Conservation (phyloP, 2,329 filamentous ascomycete genomes). For the Colletotrichum costaricense region DNA sequence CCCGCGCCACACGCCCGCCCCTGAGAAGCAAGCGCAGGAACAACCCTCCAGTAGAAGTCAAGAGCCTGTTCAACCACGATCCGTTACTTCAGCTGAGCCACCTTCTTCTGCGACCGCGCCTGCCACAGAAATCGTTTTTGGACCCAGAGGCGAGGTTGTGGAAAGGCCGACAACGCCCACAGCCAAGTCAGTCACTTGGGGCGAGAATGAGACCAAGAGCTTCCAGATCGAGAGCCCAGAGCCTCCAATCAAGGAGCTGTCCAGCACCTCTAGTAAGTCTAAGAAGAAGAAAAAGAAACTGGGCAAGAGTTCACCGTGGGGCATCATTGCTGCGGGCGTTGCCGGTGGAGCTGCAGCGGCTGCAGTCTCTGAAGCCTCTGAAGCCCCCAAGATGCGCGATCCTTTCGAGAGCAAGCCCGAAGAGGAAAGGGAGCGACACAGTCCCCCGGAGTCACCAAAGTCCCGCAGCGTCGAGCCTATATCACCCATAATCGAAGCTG, state of each 20-base stretch:
- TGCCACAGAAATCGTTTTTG: constrained; percentile 50
- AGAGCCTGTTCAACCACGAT: constrained; percentile 13
- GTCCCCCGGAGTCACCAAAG: constrained; percentile 36
- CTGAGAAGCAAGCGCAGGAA: constrained; percentile 38
- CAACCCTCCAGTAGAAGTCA: constrained; percentile 32
- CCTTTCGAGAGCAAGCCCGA: constrained; percentile 31
- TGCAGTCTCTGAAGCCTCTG: constrained; percentile 45
- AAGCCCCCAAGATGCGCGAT: constrained; percentile 40
- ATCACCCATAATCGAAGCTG: background rate
- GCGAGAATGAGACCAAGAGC: constrained; percentile 72
- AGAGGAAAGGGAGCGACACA: constrained; percentile 31
- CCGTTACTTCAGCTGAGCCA: constrained; percentile 8
- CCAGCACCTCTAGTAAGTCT: constrained; percentile 39
- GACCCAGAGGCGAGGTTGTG: constrained; percentile 54
- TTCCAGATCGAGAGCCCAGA: constrained; percentile 72
- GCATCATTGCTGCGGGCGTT: constrained; percentile 62
- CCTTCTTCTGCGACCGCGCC: constrained; percentile 38
- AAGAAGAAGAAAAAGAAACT: constrained; percentile 44
- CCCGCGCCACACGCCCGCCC: constrained; percentile 48
- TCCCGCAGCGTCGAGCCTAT: constrained; percentile 34
- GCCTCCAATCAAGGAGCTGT: constrained; percentile 44
- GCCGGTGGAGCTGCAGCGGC: constrained; percentile 52
- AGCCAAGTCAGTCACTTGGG: constrained; percentile 73
- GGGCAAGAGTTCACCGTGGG: constrained; percentile 61
- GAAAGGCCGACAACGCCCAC: constrained; percentile 56